Percentiles rank a stretch among this genome's conserved stretches.
Conservation (phyloP, 202 grass and related monocot genomes). For the Zizania palustris region DNA sequence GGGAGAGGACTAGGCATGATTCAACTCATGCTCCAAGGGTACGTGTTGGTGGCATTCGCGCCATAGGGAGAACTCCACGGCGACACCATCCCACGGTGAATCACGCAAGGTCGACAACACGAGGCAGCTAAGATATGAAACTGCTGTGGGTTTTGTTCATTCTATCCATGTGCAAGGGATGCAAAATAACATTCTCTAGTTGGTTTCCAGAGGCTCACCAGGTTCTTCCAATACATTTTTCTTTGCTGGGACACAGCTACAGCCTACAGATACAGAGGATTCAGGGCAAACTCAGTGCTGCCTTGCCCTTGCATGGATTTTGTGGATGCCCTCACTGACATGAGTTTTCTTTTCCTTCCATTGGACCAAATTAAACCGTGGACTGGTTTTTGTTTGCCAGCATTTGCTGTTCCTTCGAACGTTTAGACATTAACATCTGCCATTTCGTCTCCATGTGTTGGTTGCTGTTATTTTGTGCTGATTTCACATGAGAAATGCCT, state of each 20-base stretch:
- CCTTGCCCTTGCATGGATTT: slow-evolving; percentile 45
- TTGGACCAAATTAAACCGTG: slow-evolving; percentile 21
- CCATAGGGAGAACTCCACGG: slow-evolving; percentile 32
- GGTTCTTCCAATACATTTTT: slow-evolving; percentile 33
- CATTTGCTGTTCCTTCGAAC: slow-evolving; percentile 29
- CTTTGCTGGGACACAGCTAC: slow-evolving; percentile 44
- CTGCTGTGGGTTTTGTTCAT: slow-evolving; percentile 21
- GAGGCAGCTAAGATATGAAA: slow-evolving; percentile 36
- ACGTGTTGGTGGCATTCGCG: slow-evolving; percentile 31
- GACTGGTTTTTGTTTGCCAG: slow-evolving; percentile 27
- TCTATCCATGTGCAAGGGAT: slow-evolving; percentile 44
- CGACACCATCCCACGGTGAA: slow-evolving; percentile 25
- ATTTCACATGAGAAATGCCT: too few relatives aligned
- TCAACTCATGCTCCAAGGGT: slow-evolving; percentile 35
- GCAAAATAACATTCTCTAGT: slow-evolving; percentile 34
- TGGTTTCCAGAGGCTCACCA: slow-evolving; percentile 11
- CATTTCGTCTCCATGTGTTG: slow-evolving; percentile 6
- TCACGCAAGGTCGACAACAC: slow-evolving; percentile 36
- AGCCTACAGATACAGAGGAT: too few relatives aligned
- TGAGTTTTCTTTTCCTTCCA: slow-evolving; percentile 22
- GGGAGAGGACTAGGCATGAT: slow-evolving; percentile 52
- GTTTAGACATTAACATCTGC: slow-evolving; percentile 22
- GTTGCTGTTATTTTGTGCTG: background rate
- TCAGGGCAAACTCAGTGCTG: slow-evolving; percentile 41
- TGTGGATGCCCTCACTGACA: slow-evolving; percentile 30